phyloP scores from a whole-genome alignment of 176 grass and related monocot species.

The Rhynchospora breviuscula region DNA sequence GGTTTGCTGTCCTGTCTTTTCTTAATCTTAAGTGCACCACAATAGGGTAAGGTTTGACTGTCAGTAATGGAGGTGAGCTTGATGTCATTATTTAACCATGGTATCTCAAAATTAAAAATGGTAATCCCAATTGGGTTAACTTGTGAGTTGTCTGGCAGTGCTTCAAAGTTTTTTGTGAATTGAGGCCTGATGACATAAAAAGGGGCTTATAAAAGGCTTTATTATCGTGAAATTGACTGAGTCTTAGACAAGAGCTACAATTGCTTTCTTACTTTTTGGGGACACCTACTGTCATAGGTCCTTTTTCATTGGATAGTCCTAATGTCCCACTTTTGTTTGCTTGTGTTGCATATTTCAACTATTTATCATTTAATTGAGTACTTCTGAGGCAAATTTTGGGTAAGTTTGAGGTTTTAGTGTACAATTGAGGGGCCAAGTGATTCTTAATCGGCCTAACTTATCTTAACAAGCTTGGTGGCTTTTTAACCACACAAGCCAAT shows the following conservation, averaged over 20 bases:
- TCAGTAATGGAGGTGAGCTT: not conserved
- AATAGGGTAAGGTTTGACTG: not conserved
- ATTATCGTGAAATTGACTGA: not conserved
- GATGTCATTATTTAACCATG: not conserved
- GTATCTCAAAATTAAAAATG: no score
- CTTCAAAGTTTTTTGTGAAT: not conserved
- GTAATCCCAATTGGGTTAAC: not conserved
- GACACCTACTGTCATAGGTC: not conserved
- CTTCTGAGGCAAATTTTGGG: not conserved
- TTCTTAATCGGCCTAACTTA: not conserved
- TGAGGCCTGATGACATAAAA: not conserved
- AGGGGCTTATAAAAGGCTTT: not conserved
- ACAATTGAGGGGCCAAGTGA: not conserved
- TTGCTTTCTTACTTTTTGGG: not conserved
- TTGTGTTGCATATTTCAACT: not conserved
- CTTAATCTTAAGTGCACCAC: not conserved
- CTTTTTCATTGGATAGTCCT: not conserved
- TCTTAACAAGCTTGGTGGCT: not conserved
- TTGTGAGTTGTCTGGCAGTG: not conserved
- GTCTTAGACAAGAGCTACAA: not conserved
- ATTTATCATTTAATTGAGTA: not conserved
- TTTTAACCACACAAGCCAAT: not conserved
- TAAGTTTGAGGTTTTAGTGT: not conserved
- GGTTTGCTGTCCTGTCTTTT: not conserved
- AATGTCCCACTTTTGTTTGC: not conserved